These are phyloP conservation scores for Botryosphaeria dothidea DNA, from an alignment of 2,329 filamentous ascomycete species.

Conservation along the genomic window DNA sequence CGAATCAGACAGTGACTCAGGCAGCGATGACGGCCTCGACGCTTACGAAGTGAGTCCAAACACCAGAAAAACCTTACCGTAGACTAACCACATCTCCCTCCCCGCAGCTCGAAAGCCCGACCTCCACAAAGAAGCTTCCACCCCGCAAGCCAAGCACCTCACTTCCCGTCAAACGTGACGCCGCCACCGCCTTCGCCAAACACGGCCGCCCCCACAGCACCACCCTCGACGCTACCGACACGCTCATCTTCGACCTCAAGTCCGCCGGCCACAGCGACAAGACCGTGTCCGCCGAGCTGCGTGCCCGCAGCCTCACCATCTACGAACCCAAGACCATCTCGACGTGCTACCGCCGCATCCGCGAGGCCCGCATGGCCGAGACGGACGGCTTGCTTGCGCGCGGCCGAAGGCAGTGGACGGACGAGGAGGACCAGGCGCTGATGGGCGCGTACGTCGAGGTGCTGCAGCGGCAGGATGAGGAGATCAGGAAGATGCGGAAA, in stretches of 20 bases:
- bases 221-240: slow-evolving; percentile 48
- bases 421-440: slow-evolving; percentile 50
- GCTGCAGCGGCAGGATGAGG: slow-evolving; percentile 36
- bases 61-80: too few relatives aligned
- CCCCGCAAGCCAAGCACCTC: background rate
- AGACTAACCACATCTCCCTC: too few relatives aligned
- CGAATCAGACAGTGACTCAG: too few relatives aligned
- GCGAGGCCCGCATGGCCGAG: slow-evolving; percentile 42
- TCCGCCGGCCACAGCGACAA: slow-evolving; percentile 45
- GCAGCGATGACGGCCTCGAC: too few relatives aligned
- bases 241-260: slow-evolving; percentile 47
- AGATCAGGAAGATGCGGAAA: background rate
- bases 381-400: slow-evolving; percentile 49
- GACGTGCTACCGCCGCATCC: slow-evolving; percentile 49
- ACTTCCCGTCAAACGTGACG: background rate
- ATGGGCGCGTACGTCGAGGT: slow-evolving; percentile 42
- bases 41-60: too few relatives aligned
- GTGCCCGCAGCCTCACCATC: slow-evolving; percentile 42
- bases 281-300: slow-evolving; percentile 45
- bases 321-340: slow-evolving; percentile 51
- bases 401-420: slow-evolving; percentile 51
- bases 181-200: background rate
- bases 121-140: too few relatives aligned
- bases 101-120: too few relatives aligned
- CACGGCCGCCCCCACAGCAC: slow-evolving; percentile 9